Evolutionary conservation across 2,329 filamentous ascomycete species (phyloP), one percentile per base, ranked within the genome.

Genomic region (Colletotrichum tabaci): DNA sequence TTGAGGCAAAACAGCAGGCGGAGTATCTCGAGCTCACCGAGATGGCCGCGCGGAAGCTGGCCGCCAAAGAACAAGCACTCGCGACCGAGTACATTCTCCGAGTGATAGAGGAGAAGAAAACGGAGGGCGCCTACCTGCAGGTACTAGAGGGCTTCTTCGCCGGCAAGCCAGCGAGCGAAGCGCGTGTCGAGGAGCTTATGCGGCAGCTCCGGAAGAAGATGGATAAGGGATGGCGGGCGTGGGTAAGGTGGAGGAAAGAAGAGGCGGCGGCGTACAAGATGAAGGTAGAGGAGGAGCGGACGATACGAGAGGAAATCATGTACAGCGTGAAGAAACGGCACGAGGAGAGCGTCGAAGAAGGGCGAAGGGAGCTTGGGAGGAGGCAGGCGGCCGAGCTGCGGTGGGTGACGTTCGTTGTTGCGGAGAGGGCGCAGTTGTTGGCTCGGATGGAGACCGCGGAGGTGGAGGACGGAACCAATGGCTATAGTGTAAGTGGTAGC

Each of bases 331-430:
- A 78, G 63, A 74, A 75, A 40, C 77, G 81, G 21, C 71, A 82
- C 30, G 73, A 75, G 18, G 78, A 76, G 12, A 72, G 46, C 2
- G 62, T 76, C 13, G 75, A 77, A 2, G 77, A 79, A 21, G 78
- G 77, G 55, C 77, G 79, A 58, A 75, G 74, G 18, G 82, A 81
- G 18, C 76, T 82, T 30, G 71, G 73, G 49, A 79, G 74, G 61
- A 80, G 79, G 40, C 81, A 81, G 58, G 74, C 74, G 8, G 86
- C 84, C 0, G 87, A 89, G 79, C 77, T 80, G 67, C 80, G 78
- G 67, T 90, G 88, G 88, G 77, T 85, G 30, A 78, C 80, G 46
- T 80, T 82, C 52, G 83, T 88, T 4, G 73, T 84, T 6, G 76
- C 81, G 7, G 87, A 88, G 77, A 81, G 87, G 13, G 76, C 75